phyloP scores from a whole-genome alignment of 768 basidiomycete genomes.

The Hericium erinaceus region DNA sequence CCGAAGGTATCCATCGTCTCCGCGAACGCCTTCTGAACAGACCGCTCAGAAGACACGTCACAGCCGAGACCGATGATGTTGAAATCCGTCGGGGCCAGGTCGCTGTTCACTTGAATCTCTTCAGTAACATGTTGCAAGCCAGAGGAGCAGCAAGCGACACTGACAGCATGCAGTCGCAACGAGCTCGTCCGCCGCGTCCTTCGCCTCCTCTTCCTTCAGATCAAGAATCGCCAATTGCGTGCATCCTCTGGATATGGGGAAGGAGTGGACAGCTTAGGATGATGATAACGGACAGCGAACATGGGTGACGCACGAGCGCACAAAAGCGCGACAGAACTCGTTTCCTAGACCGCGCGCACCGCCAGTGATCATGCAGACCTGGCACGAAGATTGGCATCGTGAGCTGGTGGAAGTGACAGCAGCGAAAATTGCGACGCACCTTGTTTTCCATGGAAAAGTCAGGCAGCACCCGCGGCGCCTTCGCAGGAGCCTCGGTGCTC shows the following conservation, averaged over 20 bases:
- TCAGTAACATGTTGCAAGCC: constrained; percentile 20
- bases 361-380: constrained; percentile 92
- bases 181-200: constrained; percentile 63
- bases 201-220: constrained; percentile 60
- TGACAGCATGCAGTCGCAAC: constrained; percentile 40
- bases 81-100: constrained; percentile 45
- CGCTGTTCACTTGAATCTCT: constrained; percentile 40
- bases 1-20: constrained; percentile 57
- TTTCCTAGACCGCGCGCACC: constrained; percentile 87
- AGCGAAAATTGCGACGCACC: constrained; percentile 28
- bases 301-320: constrained; percentile 59
- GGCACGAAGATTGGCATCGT: neutral
- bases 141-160: constrained; percentile 12
- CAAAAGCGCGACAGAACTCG: constrained; percentile 84
- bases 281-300: neutral
- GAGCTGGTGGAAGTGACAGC: neutral
- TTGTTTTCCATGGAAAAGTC: constrained; percentile 75
- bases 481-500: constrained; percentile 13
- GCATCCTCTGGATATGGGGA: constrained; percentile 50
- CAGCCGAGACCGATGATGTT: constrained; percentile 71
- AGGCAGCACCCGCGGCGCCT: constrained; percentile 44
- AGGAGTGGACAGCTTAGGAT: neutral
- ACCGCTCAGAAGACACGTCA: constrained; percentile 77
- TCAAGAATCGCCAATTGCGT: constrained; percentile 75
- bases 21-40: constrained; percentile 66